Evolutionary conservation across 768 basidiomycete species (phyloP).

Genomic region (Mrakia frigida): DNA sequence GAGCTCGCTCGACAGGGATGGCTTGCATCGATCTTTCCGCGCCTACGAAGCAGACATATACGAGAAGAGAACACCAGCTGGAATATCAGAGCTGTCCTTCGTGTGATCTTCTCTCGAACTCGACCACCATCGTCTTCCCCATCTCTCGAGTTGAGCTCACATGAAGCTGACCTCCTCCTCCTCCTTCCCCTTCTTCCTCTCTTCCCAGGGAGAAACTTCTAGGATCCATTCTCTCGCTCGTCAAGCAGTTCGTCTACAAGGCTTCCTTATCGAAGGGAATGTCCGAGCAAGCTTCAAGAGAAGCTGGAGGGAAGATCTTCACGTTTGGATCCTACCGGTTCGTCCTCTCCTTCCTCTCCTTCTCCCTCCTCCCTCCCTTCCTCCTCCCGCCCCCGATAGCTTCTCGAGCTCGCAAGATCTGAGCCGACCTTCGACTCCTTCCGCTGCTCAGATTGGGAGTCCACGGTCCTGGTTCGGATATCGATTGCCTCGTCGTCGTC

Average conservation of each 20-base stretch:
- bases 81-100: too few species aligned
- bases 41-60: too few species aligned
- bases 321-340: constrained; percentile 91
- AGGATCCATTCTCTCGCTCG: constrained; percentile 77
- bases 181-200: background rate
- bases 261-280: constrained; percentile 73
- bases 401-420: background rate
- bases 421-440: too few species aligned
- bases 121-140: background rate
- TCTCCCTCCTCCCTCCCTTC: background rate
- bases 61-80: too few species aligned
- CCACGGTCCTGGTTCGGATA: constrained; percentile 91
- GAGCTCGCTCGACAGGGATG: background rate
- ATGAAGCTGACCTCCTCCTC: background rate
- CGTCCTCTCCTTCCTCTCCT: constrained; percentile 22
- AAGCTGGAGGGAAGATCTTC: constrained; percentile 96
- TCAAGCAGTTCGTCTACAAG: constrained; percentile 85
- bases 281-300: constrained; percentile 77
- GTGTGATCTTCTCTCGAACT: background rate
- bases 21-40: too few species aligned
- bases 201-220: constrained; percentile 77
- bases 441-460: constrained; percentile 73
- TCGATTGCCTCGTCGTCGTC: constrained; percentile 96
- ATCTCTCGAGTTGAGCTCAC: background rate
- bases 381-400: background rate